Percentiles rank a stretch among this genome's conserved stretches.
These are phyloP conservation scores for Ailanthus altissimus DNA, from an alignment of 345 rosid species.

Conservation along the genomic window DNA sequence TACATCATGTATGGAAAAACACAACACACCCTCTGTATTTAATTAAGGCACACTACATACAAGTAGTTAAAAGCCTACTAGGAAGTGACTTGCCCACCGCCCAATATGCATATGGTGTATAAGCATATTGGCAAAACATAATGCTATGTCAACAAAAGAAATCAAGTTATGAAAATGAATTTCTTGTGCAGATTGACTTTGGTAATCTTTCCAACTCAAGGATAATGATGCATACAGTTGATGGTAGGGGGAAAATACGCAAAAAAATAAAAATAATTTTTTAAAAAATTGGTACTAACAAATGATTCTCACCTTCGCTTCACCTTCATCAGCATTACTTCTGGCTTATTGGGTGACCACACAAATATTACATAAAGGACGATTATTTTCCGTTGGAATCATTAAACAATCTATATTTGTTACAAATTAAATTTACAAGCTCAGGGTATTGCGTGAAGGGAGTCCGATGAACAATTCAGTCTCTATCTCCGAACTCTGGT, in stretches of 20 bases:
- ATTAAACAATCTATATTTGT: neutral
- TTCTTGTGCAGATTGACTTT: neutral
- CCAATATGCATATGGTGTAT: too few relatives aligned
- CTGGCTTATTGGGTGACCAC: neutral
- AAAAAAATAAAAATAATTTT: too few relatives aligned
- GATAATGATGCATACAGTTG: neutral
- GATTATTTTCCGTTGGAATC: neutral
- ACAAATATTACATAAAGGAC: neutral
- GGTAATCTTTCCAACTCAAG: neutral
- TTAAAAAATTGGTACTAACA: too few relatives aligned
- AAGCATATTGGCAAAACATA: neutral
- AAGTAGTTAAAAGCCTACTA: too few relatives aligned
- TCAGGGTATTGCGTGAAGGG: constrained; percentile 17
- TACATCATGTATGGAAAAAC: too few relatives aligned
- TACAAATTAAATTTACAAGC: neutral
- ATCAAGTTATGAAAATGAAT: too few relatives aligned
- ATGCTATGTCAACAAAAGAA: neutral
- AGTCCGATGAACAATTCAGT: constrained; percentile 55
- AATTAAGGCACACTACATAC: too few relatives aligned
- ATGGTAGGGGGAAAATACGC: too few relatives aligned
- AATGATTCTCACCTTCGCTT: too few relatives aligned
- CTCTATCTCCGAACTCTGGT: constrained; percentile 42
- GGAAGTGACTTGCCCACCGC: too few relatives aligned
- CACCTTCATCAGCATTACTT: neutral
- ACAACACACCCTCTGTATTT: too few relatives aligned